Evolutionary conservation across 805 yeast genomes (phyloP), one percentile per base, ranked within the genome.

Genomic region (Metschnikowia kofuensis): DNA sequence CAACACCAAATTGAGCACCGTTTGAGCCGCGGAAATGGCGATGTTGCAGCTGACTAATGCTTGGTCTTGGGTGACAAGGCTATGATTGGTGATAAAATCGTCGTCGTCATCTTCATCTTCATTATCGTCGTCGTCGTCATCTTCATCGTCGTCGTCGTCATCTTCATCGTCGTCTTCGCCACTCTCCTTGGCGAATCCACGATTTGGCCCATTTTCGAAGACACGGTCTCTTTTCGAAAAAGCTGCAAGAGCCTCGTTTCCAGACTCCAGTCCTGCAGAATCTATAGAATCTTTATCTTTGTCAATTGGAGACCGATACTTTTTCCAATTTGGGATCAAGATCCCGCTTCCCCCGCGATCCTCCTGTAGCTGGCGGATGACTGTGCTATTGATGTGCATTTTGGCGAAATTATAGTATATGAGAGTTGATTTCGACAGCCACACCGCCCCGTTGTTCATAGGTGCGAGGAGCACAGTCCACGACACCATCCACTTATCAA

Each of bases 401-500:
- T 83, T 82, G 32, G 90, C 90, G 70, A 84, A 84, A 58, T 84
- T 84, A 59, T 84, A 84, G 59, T 84, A 85, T 38, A 84, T 79
- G 50, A 84, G 68, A 0, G 89, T 83, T 1, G 87, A 82, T 57
- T 84, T 84, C 0, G 86, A 77, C 9, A 86, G 79, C 90, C 90
- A 84, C 10, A 74, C 75, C 0, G 75, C 66, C 1, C 76, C 76
- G 35, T 82, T 79, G 43, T 74, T 75, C 42, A 80, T 74, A 1
- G 87, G 86, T 3, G 86, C 79, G 16, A 84, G 65, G 37, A 84
- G 63, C 10, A 85, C 87, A 0, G 90, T 82, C 90, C 90, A 84
- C 16, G 84, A 83, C 5, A 84, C 87, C 88, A 84, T 84, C 90
- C 90, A 84, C 63, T 78, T 82, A 58, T 84, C 90, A 35, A 84